A percentile compares a stretch with the other conserved stretches of the same genome.
phyloP scores from a whole-genome alignment of 192 early-diverging fungal genomes.

The Backusella sp. region DNA sequence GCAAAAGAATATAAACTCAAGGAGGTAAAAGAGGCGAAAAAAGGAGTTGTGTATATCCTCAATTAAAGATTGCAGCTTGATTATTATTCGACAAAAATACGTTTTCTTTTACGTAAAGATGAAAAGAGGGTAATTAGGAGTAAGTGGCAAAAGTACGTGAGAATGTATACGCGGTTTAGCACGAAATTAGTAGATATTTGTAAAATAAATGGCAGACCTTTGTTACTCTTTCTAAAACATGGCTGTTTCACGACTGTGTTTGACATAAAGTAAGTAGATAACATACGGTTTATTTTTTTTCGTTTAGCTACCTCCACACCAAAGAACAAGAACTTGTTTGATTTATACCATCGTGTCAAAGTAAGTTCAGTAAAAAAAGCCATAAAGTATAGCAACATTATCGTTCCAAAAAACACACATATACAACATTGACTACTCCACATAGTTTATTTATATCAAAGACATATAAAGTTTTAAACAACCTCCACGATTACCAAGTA shows the following conservation, averaged over 20 bases:
- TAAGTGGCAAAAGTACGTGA: neutral
- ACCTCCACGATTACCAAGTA: neutral
- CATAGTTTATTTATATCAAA: neutral
- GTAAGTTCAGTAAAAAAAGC: neutral
- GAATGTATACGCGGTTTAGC: neutral
- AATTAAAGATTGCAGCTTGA: neutral
- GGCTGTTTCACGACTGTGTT: too few species aligned
- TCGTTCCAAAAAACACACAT: neutral
- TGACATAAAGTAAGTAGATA: too few species aligned
- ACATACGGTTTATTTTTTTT: too few species aligned
- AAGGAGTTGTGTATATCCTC: neutral
- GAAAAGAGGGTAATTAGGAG: neutral
- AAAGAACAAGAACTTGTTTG: neutral
- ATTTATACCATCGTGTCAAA: neutral
- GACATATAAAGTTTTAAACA: neutral
- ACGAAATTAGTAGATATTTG: too few species aligned
- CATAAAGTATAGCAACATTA: neutral
- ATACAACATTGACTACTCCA: neutral
- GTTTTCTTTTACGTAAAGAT: neutral
- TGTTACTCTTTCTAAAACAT: too few species aligned
- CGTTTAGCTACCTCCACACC: too few species aligned
- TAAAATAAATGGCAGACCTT: too few species aligned
- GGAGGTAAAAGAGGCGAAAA: neutral
- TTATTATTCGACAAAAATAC: neutral
- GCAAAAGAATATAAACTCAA: neutral